A percentile compares a stretch with the other conserved stretches of the same genome.
These are phyloP conservation scores for Rubroboletus pulcherrimus DNA, from an alignment of 768 basidiomycete genomes.

Conservation along the genomic window DNA sequence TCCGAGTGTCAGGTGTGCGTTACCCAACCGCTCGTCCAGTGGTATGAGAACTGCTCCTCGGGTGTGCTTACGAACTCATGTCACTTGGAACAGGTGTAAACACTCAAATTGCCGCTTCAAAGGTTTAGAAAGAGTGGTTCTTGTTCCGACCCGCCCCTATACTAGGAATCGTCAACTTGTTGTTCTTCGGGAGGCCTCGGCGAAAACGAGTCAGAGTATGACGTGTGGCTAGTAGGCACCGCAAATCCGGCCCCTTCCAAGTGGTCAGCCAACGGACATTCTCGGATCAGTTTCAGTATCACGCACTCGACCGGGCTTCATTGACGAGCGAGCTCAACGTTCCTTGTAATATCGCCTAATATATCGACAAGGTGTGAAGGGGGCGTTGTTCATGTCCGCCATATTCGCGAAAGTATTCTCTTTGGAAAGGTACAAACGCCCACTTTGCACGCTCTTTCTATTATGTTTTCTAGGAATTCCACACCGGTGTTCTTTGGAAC, in stretches of 20 bases:
- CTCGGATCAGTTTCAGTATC: conserved; percentile 16
- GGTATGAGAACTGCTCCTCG: background rate
- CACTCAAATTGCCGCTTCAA: background rate
- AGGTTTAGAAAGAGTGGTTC: background rate
- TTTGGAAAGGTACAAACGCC: conserved; percentile 16
- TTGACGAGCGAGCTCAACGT: conserved; percentile 6
- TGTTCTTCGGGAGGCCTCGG: conserved; percentile 7
- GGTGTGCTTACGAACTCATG: background rate
- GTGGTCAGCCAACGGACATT: conserved; percentile 1
- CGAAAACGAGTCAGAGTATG: conserved; percentile 10
- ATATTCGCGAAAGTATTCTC: conserved; percentile 18
- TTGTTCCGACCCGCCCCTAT: conserved; percentile 16
- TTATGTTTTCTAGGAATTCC: conserved; percentile 18
- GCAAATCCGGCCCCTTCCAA: background rate
- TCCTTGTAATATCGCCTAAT: conserved; percentile 28
- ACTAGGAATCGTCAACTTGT: background rate
- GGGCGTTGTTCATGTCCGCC: conserved; percentile 29
- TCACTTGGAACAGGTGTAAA: conserved; percentile 1
- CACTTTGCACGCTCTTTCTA: conserved; percentile 20
- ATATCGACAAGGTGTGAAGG: conserved; percentile 14
- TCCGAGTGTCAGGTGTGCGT: background rate
- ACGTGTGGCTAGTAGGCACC: conserved; percentile 1
- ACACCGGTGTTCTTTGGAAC: conserved; percentile 7
- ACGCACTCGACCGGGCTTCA: conserved; percentile 7
- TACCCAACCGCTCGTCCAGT: background rate